These are phyloP conservation scores for Solanum rostratum DNA, from an alignment of 257 asterid species.

Conservation along the genomic window DNA sequence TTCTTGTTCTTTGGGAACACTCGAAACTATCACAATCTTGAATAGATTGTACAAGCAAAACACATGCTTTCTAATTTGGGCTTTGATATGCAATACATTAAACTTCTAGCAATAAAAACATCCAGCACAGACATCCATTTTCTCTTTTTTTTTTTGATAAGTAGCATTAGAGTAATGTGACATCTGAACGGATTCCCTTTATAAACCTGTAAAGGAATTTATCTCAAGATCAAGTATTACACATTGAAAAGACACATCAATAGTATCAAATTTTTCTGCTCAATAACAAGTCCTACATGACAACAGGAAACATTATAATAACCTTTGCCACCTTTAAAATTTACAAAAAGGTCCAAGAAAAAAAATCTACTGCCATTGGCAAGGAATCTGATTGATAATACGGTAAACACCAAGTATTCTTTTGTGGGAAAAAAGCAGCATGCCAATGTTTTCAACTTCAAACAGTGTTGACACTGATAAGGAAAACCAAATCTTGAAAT, in stretches of 20 bases:
- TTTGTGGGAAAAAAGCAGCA: neutral
- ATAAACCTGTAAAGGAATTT: conserved; percentile 36
- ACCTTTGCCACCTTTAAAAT: neutral
- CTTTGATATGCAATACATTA: neutral
- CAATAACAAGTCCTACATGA: neutral
- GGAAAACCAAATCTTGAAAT: neutral
- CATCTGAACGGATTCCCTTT: conserved; percentile 54
- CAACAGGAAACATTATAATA: neutral
- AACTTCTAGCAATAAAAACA: neutral
- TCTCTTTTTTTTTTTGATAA: neutral
- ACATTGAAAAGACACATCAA: neutral
- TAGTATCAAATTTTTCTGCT: neutral
- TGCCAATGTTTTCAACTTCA: neutral
- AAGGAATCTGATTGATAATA: neutral
- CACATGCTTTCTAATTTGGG: neutral
- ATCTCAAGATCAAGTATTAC: neutral
- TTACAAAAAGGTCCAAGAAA: neutral
- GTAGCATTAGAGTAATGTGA: neutral
- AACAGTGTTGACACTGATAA: neutral
- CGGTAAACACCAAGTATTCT: neutral
- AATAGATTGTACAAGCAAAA: neutral
- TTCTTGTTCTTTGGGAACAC: neutral
- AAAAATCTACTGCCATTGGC: neutral
- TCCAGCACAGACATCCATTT: neutral
- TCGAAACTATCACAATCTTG: neutral